Conservation (phyloP, 495 filamentous ascomycete species). For the Penicillium maclennaniae region DNA sequence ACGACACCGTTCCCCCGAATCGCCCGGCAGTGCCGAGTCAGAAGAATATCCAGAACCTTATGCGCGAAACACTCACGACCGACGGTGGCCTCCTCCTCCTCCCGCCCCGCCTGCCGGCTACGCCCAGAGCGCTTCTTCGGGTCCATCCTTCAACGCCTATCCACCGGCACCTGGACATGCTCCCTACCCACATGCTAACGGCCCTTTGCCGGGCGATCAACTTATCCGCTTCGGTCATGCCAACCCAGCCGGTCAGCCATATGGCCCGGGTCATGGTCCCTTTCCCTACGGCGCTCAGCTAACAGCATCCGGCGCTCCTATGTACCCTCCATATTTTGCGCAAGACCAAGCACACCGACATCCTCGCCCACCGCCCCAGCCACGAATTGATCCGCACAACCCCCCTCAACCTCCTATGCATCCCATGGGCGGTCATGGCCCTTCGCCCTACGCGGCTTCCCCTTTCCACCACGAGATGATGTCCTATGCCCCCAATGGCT, state of each 20-base stretch:
- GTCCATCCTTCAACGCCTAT: constrained; percentile 33
- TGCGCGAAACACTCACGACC: constrained; percentile 34
- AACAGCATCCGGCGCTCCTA: constrained; percentile 27
- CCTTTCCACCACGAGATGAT: constrained; percentile 48
- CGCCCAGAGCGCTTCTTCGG: constrained; percentile 45
- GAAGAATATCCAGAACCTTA: constrained; percentile 43
- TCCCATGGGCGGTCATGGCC: constrained; percentile 27
- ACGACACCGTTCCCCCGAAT: constrained; percentile 49
- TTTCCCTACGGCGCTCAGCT: constrained; percentile 37
- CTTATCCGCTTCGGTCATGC: constrained; percentile 38
- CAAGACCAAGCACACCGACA: constrained; percentile 33
- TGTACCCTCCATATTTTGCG: constrained; percentile 34
- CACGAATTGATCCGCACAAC: constrained; percentile 29
- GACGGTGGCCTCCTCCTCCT: constrained; percentile 34
- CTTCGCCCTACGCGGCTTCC: constrained; percentile 33
- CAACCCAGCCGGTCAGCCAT: constrained; percentile 33
- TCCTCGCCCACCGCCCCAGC: constrained; percentile 20
- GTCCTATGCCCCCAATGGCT: constrained; percentile 40
- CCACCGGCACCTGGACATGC: constrained; percentile 13
- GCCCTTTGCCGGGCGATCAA: constrained; percentile 36
- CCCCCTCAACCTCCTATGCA: constrained; percentile 31
- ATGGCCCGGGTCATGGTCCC: constrained; percentile 25
- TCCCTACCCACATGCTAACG: constrained; percentile 30
- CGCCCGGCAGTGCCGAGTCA: constrained; percentile 53
- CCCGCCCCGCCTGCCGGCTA: constrained; percentile 40